Base-by-base conservation (phyloP, 306 rosid genomes). In the Cucurbita maxima region DNA sequence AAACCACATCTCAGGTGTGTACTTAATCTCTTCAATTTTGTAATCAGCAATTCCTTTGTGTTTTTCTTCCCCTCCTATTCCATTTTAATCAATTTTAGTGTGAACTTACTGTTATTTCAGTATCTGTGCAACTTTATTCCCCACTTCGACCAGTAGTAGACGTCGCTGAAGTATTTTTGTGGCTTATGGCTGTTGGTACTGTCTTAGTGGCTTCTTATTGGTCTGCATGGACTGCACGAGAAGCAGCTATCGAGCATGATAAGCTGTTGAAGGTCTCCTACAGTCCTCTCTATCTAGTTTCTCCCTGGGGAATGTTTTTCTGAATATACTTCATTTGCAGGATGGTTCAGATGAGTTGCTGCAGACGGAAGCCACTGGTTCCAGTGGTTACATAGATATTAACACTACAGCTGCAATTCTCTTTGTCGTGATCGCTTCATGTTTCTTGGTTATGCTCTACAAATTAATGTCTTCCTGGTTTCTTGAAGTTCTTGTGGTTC, bases 161-260 rank as follows among this genome's bases (percentile, higher is more conserved):
- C 71, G 90, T 93, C 51, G 98, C 98, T 16, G 98, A 93, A 89
- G 97, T 93, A 50, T 93, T 93, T 87, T 63, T 93, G 74, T 93
- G 98, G 98, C 98, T 93, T 51, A 93, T 93, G 98, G 98, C 98
- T 79, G 96, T 90, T 79, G 97, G 96, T 58, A 93, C 98, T 83
- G 88, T 93, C 84, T 78, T 93, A 73, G 85, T 88, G 85, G 92
- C 92, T 54, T 93, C 98, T 45, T 93, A 86, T 83, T 93, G 98
- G 98, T 90, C 98, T 80, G 97, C 97, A 38, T 89, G 98, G 98
- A 86, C 88, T 60, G 88, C 97, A 54, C 80, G 92, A 82, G 98
- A 93, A 87, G 91, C 91, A 50, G 89, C 88, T 75, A 83, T 90
- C 62, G 98, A 93, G 83, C 87, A 78, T 75, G 97, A 93, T 77